Base-by-base conservation (phyloP, 345 rosid species). In the Gossypium sturtianum region DNA sequence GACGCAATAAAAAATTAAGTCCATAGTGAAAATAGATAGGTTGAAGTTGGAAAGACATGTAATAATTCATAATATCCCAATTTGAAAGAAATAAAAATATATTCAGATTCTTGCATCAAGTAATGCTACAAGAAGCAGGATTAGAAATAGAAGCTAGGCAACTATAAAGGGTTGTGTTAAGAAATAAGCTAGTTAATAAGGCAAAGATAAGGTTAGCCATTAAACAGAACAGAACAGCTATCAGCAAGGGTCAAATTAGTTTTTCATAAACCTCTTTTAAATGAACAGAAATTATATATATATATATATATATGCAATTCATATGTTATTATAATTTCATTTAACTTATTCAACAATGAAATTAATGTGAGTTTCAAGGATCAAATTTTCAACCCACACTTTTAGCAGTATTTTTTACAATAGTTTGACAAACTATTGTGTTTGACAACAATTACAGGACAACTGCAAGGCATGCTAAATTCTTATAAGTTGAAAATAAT, bases 11-110 rank as follows among this genome's bases (percentile, higher is more conserved):
- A 22, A 57, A 43, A 19, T 34, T 43, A 19, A 69, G 38, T 9
- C 34, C 72, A 48, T 16, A 19, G 22, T 27, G 13, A 38, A 43
- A 38, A 53, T 34, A 12, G 27, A 53, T 12, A 84, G 85, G 83
- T 89, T 38, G 22, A 76, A 65, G 16, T 60, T 58, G 60, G 73
- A 12, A 17, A 51, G 71, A 12, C 38, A 47, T 47, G 17, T 67
- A 52, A 47, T 47, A 66, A 66, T 49, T 49, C 22, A 68, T 23
- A 49, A 7, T 19, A 66, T 51, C 71, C 54, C 29, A 3, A 13
- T 47, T 66, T 66, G 19, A 66, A 49, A 49, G 58, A 68, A 68
- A 48, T 68, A 4, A 12, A 49, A 25, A 43, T 15, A 49, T 25
- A 68, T 68, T 68, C 72, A 49, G 13, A 25, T 15, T 68, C 58